These are phyloP conservation scores for Myxozyma geophila DNA, from an alignment of 805 yeast species.

Conservation along the genomic window DNA sequence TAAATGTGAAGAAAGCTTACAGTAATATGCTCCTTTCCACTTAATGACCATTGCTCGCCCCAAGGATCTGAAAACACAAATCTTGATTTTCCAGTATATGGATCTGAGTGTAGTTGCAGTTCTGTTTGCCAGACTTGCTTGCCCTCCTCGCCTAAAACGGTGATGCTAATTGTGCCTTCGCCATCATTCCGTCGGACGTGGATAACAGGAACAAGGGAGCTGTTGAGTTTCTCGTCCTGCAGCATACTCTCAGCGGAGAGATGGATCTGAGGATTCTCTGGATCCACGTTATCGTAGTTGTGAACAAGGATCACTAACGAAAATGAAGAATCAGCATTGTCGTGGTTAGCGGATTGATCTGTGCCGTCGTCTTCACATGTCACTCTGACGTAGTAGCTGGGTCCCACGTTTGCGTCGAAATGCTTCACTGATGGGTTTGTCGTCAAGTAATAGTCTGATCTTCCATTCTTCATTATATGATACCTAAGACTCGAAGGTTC, in stretches of 20 bases:
- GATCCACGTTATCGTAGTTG: constrained; percentile 22
- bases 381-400: constrained; percentile 61
- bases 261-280: background rate
- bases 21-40: constrained; percentile 22
- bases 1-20: background rate
- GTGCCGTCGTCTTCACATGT: background rate
- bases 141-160: constrained; percentile 23
- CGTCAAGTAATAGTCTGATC: constrained; percentile 58
- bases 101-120: constrained; percentile 19
- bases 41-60: constrained; percentile 20
- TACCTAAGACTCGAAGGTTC: constrained; percentile 52
- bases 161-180: constrained; percentile 22
- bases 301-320: constrained; percentile 27
- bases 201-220: constrained; percentile 21
- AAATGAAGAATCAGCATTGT: constrained; percentile 19
- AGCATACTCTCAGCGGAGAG: background rate
- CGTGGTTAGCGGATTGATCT: background rate
- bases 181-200: constrained; percentile 29
- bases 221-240: background rate
- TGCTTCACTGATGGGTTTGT: constrained; percentile 71
- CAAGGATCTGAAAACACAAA: constrained; percentile 32
- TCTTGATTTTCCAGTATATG: constrained; percentile 18
- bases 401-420: constrained; percentile 62
- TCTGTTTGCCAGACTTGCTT: constrained; percentile 18
- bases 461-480: constrained; percentile 60